Conservation (phyloP, 106 monocot species). For the Apostasia ramifera region DNA sequence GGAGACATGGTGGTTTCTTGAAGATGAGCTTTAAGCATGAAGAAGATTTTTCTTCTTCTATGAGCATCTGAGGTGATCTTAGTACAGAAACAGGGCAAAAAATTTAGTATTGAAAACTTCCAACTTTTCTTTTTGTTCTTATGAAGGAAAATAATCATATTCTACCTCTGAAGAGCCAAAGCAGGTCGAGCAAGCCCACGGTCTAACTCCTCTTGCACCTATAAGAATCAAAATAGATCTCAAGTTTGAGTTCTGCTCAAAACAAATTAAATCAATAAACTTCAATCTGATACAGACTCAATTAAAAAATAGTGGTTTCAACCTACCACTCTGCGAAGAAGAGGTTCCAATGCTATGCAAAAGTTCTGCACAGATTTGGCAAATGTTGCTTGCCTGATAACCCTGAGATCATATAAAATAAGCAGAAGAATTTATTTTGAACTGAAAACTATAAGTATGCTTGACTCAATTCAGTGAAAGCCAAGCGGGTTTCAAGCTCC, state of each 20-base stretch:
- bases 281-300: too few species aligned
- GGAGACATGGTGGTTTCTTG: slow-evolving; percentile 11
- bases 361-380: neutral
- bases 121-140: neutral
- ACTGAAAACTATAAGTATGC: neutral
- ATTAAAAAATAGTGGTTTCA: too few species aligned
- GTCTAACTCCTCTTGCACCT: slow-evolving; percentile 7
- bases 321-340: slow-evolving; percentile 5
- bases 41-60: slow-evolving; percentile 5
- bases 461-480: too few species aligned
- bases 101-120: neutral
- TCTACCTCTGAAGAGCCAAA: neutral
- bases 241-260: neutral
- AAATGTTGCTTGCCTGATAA: neutral
- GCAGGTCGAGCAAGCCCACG: neutral
- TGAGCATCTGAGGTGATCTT: slow-evolving; percentile 15
- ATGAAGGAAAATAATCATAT: neutral
- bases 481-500: neutral
- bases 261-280: neutral
- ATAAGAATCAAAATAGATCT: neutral
- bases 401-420: neutral
- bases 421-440: neutral
- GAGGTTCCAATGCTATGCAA: neutral
- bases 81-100: neutral
- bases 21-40: slow-evolving; percentile 24